Percentiles rank a stretch among this genome's conserved stretches.
phyloP scores from a whole-genome alignment of 805 yeast genomes.

The Metschnikowia continentalis region DNA sequence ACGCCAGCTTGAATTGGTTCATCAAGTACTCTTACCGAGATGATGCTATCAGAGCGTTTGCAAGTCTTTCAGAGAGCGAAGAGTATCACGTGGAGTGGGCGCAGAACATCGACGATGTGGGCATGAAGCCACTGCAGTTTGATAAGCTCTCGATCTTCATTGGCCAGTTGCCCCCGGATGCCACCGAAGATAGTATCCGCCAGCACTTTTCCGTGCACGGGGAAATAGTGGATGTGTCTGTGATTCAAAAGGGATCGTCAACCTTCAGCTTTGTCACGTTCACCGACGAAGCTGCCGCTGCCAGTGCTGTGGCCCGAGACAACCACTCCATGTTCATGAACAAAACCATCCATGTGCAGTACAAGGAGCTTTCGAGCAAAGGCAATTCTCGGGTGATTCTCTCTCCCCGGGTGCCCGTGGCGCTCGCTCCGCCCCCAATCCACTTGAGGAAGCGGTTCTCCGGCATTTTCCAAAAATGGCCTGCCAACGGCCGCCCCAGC shows the following conservation, averaged over 20 bases:
- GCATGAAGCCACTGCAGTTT: constrained; percentile 25
- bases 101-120: constrained; percentile 58
- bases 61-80: constrained; percentile 53
- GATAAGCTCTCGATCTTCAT: constrained; percentile 75
- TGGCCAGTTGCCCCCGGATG: constrained; percentile 60
- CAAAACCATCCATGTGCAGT: constrained; percentile 81
- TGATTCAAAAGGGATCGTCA: constrained; percentile 45
- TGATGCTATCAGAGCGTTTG: constrained; percentile 84
- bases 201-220: constrained; percentile 70
- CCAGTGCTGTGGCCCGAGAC: constrained; percentile 80
- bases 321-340: constrained; percentile 73
- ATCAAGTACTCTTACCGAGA: constrained; percentile 76
- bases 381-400: constrained; percentile 25
- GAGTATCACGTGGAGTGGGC: constrained; percentile 79
- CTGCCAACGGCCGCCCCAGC: constrained; percentile 4
- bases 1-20: constrained; percentile 53
- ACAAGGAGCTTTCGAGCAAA: constrained; percentile 50
- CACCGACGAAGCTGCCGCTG: constrained; percentile 66
- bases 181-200: constrained; percentile 50
- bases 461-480: constrained; percentile 10
- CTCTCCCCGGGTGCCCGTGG: constrained; percentile 20
- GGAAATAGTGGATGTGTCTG: constrained; percentile 51
- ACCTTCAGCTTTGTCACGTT: constrained; percentile 74
- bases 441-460: constrained; percentile 35
- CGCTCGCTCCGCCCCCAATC: constrained; percentile 80